These are phyloP conservation scores for Suillus tomentosus DNA, from an alignment of 768 basidiomycete species.

Conservation along the genomic window DNA sequence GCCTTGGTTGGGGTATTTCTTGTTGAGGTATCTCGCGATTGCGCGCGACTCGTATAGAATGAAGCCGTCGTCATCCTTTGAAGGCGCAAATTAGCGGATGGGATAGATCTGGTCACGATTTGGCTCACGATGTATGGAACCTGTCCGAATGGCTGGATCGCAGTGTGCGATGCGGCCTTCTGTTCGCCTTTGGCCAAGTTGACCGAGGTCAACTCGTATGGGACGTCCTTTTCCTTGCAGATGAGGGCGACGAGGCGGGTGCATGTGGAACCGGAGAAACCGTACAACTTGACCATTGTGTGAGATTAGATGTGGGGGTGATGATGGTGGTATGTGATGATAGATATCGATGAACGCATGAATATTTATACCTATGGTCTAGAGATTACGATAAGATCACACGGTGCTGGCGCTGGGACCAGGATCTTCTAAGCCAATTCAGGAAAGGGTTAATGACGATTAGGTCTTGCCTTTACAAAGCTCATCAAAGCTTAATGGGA, in stretches of 20 bases:
- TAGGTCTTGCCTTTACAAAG: neutral
- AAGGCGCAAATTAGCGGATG: neutral
- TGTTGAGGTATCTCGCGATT: slow-evolving; percentile 58
- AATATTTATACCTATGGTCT: neutral
- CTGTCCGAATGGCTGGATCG: slow-evolving; percentile 61
- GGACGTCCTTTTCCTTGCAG: slow-evolving; percentile 56
- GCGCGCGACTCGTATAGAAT: slow-evolving; percentile 64
- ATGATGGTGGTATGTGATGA: neutral
- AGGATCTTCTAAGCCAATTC: neutral
- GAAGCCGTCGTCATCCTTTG: slow-evolving; percentile 62
- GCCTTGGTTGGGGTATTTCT: slow-evolving; percentile 55
- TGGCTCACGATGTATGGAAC: slow-evolving; percentile 45
- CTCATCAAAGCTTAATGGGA: no score
- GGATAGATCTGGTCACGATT: neutral
- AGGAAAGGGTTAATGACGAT: neutral
- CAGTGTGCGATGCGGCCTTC: slow-evolving; percentile 44
- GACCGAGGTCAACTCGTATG: slow-evolving; percentile 51
- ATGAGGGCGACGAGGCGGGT: slow-evolving; percentile 53
- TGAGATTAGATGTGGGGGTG: neutral
- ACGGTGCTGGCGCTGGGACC: neutral
- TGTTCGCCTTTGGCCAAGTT: slow-evolving; percentile 47
- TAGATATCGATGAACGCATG: neutral
- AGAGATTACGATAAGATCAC: slow-evolving; percentile 4
- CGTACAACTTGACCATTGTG: slow-evolving; percentile 40
- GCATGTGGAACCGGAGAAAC: slow-evolving; percentile 42